Evolutionary conservation across 257 asterid genomes (phyloP).

Genomic region (Plantago ovata): DNA sequence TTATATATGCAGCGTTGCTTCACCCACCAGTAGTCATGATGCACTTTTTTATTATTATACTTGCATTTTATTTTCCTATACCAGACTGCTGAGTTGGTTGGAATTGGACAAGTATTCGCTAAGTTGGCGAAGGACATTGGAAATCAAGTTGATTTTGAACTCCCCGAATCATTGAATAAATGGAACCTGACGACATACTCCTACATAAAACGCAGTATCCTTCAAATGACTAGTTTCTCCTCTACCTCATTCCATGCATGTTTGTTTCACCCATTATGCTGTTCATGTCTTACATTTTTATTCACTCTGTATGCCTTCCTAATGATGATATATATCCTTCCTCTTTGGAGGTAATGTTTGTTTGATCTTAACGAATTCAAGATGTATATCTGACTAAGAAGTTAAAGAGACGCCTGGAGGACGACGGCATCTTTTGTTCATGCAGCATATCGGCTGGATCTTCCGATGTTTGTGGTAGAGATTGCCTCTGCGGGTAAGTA

Average conservation of each 20-base stretch:
- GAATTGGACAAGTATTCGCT: slow-evolving; percentile 57
- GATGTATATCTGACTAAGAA: slow-evolving; percentile 82
- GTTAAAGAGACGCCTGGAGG: slow-evolving; percentile 72
- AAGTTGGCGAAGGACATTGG: slow-evolving; percentile 62
- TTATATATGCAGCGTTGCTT: background rate
- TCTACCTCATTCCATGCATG: slow-evolving; percentile 5
- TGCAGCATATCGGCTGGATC: slow-evolving; percentile 70
- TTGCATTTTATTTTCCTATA: slow-evolving; percentile 12
- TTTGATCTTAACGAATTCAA: slow-evolving; percentile 42
- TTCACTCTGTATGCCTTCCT: slow-evolving; percentile 8
- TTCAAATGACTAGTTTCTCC: slow-evolving; percentile 3
- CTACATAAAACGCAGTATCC: slow-evolving; percentile 92
- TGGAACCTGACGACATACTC: slow-evolving; percentile 65
- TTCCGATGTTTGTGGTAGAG: slow-evolving; percentile 70
- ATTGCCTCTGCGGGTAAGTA: slow-evolving; percentile 89
- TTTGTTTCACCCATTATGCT: background rate
- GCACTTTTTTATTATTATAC: slow-evolving; percentile 8
- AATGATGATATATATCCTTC: slow-evolving; percentile 7
- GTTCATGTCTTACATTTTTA: background rate
- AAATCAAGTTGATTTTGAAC: slow-evolving; percentile 78
- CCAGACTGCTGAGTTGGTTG: slow-evolving; percentile 42
- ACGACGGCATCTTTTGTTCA: slow-evolving; percentile 87
- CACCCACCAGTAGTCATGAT: background rate
- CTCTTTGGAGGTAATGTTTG: slow-evolving; percentile 14
- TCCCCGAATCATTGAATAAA: slow-evolving; percentile 68